phyloP scores from a whole-genome alignment of 2,329 filamentous ascomycete species.

The Metarhizium anisopliae region DNA sequence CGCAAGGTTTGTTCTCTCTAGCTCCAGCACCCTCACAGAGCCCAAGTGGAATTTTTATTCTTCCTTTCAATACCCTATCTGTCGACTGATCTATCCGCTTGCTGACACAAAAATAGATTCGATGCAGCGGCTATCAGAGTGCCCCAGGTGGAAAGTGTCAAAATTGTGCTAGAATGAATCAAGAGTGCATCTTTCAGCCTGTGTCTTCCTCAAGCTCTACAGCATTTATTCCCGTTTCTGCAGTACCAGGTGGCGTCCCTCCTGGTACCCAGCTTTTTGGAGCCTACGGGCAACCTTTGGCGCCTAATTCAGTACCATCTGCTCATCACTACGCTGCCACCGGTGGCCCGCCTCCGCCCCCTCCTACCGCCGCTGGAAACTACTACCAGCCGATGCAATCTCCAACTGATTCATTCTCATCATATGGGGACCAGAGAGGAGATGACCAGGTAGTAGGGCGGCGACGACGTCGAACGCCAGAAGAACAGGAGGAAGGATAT shows the following conservation, averaged over 20 bases:
- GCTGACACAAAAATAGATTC: constrained; percentile 34
- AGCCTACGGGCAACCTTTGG: constrained; percentile 47
- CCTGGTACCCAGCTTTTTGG: constrained; percentile 48
- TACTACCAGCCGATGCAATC: constrained; percentile 35
- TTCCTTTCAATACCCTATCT: background rate
- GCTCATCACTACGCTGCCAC: constrained; percentile 13
- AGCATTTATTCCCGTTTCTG: constrained; percentile 50
- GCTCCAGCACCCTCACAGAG: too few species aligned
- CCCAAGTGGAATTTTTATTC: background rate
- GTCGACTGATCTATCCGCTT: constrained; percentile 3
- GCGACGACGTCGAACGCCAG: constrained; percentile 27
- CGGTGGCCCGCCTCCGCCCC: constrained; percentile 10
- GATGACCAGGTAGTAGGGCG: constrained; percentile 23
- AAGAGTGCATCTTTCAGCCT: constrained; percentile 53
- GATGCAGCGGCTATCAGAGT: constrained; percentile 52
- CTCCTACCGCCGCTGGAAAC: constrained; percentile 23
- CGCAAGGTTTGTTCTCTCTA: constrained; percentile 38
- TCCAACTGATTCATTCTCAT: constrained; percentile 33
- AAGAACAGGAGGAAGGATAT: constrained; percentile 32
- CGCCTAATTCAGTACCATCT: constrained; percentile 20
- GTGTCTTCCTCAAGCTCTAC: constrained; percentile 47
- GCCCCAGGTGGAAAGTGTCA: constrained; percentile 50
- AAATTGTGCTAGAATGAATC: constrained; percentile 53
- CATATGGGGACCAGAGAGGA: constrained; percentile 25
- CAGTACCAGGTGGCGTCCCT: constrained; percentile 47